Base-by-base conservation (phyloP, 23 red algal genomes). In the Gracilaria caudata region DNA sequence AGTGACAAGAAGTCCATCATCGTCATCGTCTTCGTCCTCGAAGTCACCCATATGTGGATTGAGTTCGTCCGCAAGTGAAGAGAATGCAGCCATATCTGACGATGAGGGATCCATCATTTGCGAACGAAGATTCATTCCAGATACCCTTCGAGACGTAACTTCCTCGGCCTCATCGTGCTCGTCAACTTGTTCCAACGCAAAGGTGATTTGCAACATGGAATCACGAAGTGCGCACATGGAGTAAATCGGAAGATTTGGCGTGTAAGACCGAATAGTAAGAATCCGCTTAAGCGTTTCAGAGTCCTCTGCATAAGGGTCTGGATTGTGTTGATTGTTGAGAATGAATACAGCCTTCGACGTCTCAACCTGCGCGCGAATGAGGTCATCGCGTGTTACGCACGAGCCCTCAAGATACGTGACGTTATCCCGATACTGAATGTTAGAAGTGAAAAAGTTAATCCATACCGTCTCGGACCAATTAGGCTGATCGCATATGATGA, bases 131-230 rank as follows among this genome's bases (percentile, higher is more conserved):
- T 75, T 75, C 70, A 75, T 39, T 80, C 77, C 56, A 26, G 77
- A 80, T 57, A 37, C 77, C 21, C 72, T 58, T 40, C 82, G 61
- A 19, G 54, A 76, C 7, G 72, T 12, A 34, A 25, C 47, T 65
- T 77, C 72, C 45, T 61, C 85, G 39, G 30, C 78, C 4, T 59
- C 87, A 33, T 82, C 87, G 23, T 58, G 7, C 9, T 91, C 87
- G 30, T 57, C 77, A 7, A 82, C 41, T n/a, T 91, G 87, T 26
- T 91, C 87, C 34, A 93, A 53, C 7, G 90, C 90, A 79, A 83
- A 84, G 7, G 90, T 87, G 45, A 89, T 89, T 73, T 94, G 92
- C 36, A 94, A 74, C 92, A 88, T 89, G 16, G 83, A 94, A 53
- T 94, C 92, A 26, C 73, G 83, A 32, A 88, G 36, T 38, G 84